Base-by-base conservation (phyloP, 768 basidiomycete species). In the Collybia sp. region DNA sequence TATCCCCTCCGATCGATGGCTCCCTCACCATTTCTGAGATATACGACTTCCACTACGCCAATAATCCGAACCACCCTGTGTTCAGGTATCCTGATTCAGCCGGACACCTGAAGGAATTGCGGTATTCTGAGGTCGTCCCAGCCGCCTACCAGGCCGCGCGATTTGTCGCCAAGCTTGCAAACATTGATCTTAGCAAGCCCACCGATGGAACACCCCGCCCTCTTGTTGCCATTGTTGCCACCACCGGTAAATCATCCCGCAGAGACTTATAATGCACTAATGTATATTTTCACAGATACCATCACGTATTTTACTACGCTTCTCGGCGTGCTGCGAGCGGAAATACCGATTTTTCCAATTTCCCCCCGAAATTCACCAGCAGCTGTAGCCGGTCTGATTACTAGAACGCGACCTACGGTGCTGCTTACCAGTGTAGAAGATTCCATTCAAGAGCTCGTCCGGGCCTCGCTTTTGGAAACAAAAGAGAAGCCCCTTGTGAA, bases 321-420 rank as follows among this genome's bases (percentile, higher is more conserved):
- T 35, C 49, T 64, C 12, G 65, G 65, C 8, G 57, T 71, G 36
- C 41, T 69, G 0, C 55, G 67, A 6, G 66, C 71, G 13, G 71
- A 70, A 31, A 62, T 63, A 40, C 50, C 55, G 15, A 52, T 58
- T 2, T 64, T 69, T 41, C 59, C 69, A 12, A 52, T 69, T 11
- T 71, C 68, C 8, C 61, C 66, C 2, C 61, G 70, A 53, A 77
- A 74, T 53, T 73, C 72, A 0, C 59, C 72, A 0, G 55, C 70
- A 5, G 74, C 73, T 3, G 63, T 72, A 18, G 70, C 72, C 1
- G 66, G 75, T 49, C 60, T 78, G 12, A 54, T 72, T 47, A 50
- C 54, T 6, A 42, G 11, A 18, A 46, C 44, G 16, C 25, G 35
- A 9, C 41, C 46, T 10, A 40, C 31, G 15, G 49, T 57, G 40